Evolutionary conservation across 2,329 filamentous ascomycete species (phyloP).

Genomic region (Fusarium ramigenum): DNA sequence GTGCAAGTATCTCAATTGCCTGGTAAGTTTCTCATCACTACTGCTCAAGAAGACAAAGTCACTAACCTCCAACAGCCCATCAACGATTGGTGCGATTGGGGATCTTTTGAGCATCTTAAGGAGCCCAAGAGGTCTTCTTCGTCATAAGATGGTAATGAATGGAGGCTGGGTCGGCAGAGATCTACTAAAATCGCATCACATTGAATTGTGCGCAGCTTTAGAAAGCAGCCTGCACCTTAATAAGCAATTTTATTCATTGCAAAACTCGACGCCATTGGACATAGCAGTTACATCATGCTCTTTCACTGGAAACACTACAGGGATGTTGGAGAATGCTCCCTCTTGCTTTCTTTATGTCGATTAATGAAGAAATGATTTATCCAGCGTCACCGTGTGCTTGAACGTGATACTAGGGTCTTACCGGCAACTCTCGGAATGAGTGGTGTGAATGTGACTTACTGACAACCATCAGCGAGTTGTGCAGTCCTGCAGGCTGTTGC

Average conservation of each 20-base stretch:
- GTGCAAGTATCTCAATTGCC: conserved; percentile 95
- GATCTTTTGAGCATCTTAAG: conserved; percentile 45
- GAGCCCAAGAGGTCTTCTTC: neutral
- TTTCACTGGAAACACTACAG: conserved; percentile 4
- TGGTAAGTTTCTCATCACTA: conserved; percentile 70
- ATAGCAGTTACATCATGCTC: conserved; percentile 12
- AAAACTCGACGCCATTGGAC: conserved; percentile 48
- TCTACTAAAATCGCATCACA: neutral
- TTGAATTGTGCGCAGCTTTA: conserved; percentile 2
- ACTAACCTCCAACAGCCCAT: conserved; percentile 60
- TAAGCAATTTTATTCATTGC: conserved; percentile 35
- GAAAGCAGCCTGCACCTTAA: conserved; percentile 18
- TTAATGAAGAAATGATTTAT: conserved; percentile 34
- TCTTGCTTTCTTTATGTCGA: conserved; percentile 9
- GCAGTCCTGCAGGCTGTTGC: neutral
- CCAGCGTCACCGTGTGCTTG: neutral
- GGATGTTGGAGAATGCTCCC: neutral
- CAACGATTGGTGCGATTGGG: conserved; percentile 72
- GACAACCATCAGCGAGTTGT: neutral
- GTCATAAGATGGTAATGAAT: neutral
- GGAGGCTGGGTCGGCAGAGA: neutral
- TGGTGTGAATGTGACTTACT: neutral
- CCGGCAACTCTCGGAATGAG: neutral
- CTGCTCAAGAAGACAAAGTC: neutral
- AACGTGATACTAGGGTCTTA: neutral